Percentiles rank a stretch among this genome's conserved stretches.
Conservation (phyloP, 1,284 basidiomycete species). For the Thelephora terrestris region DNA sequence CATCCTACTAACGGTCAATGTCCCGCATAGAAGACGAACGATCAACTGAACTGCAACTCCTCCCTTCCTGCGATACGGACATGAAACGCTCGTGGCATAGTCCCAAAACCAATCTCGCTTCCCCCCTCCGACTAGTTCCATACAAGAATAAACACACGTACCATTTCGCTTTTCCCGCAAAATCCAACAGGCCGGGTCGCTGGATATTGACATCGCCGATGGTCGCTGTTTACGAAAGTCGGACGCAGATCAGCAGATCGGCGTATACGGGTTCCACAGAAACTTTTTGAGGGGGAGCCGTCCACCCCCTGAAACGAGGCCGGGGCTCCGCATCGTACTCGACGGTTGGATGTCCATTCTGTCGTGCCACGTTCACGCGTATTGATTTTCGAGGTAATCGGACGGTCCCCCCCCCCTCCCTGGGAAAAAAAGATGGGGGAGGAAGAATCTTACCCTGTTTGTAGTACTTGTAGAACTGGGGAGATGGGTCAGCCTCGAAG, state of each 20-base stretch:
- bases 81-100: background rate
- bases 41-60: conserved; percentile 1
- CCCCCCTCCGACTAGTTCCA: too few species aligned
- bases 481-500: background rate
- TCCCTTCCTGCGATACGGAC: conserved; percentile 1
- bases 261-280: background rate
- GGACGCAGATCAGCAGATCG: conserved; percentile 3
- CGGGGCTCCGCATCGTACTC: background rate
- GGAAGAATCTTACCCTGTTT: conserved; percentile 63
- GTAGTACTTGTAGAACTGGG: conserved; percentile 85
- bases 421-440: conserved; percentile 3
- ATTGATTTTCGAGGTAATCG: conserved; percentile 2
- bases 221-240: conserved; percentile 39
- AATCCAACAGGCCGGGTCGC: conserved; percentile 68
- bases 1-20: too few species aligned
- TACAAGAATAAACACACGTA: conserved; percentile 23
- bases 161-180: conserved; percentile 81
- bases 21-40: background rate
- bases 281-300: background rate
- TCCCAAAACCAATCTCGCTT: background rate
- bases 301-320: background rate
- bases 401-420: conserved; percentile 1
- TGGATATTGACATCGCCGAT: conserved; percentile 60
- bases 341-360: background rate
- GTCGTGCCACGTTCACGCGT: background rate